A percentile compares a stretch with the other conserved stretches of the same genome.
phyloP scores from a whole-genome alignment of 495 filamentous ascomycete genomes.

The Hypoxylon subgilvum region DNA sequence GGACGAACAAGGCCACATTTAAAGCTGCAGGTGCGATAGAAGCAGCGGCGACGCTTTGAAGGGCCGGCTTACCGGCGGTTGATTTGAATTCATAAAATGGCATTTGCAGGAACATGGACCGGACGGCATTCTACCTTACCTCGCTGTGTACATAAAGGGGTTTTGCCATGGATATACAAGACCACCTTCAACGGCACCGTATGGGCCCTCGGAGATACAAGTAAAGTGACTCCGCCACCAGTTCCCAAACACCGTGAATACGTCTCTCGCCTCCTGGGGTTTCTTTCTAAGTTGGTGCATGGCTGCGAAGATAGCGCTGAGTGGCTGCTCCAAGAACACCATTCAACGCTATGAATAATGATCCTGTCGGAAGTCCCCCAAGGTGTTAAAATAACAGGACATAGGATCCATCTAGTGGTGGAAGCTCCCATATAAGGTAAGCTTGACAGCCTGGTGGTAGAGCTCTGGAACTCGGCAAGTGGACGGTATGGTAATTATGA shows the following conservation, averaged over 20 bases:
- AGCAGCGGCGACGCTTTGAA: conserved; percentile 73
- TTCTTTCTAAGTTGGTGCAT: not conserved
- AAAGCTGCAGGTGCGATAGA: conserved; percentile 70
- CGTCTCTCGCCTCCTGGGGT: not conserved
- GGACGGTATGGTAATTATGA: too few relatives aligned
- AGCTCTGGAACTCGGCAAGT: too few relatives aligned
- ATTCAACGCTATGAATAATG: too few relatives aligned
- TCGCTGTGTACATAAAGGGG: conserved; percentile 32
- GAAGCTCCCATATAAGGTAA: too few relatives aligned
- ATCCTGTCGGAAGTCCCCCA: too few relatives aligned
- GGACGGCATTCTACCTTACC: conserved; percentile 14
- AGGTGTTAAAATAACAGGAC: too few relatives aligned
- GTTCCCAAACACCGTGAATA: not conserved
- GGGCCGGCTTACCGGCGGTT: not conserved
- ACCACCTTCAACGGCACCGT: not conserved
- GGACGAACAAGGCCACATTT: conserved; percentile 62
- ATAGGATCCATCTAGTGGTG: too few relatives aligned
- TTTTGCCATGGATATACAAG: conserved; percentile 3
- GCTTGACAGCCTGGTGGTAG: too few relatives aligned
- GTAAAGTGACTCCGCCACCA: not conserved
- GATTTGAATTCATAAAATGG: conserved; percentile 3
- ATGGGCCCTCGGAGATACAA: not conserved
- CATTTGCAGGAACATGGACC: conserved; percentile 7
- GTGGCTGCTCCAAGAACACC: not conserved
- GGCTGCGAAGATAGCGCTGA: conserved; percentile 1